Percentiles rank a stretch among this genome's conserved stretches.
Conservation (phyloP, 805 yeast species). For the Metschnikowia amazonensis region DNA sequence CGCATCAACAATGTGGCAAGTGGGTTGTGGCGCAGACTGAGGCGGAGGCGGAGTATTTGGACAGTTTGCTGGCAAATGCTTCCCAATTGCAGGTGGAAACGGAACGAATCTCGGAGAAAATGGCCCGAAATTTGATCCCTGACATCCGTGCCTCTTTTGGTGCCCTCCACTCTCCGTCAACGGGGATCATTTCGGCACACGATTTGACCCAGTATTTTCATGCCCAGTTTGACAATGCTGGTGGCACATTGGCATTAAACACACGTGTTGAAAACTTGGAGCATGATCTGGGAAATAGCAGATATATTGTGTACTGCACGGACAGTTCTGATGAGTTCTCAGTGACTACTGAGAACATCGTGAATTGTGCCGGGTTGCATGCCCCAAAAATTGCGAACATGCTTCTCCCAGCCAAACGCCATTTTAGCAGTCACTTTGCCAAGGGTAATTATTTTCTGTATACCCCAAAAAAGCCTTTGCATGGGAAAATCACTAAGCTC, state of each 20-base stretch:
- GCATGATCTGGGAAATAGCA: conserved; percentile 19
- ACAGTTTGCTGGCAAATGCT: conserved; percentile 49
- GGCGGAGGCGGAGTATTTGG: conserved; percentile 55
- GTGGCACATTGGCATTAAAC: conserved; percentile 62
- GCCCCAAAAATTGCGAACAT: conserved; percentile 71
- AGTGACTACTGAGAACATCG: conserved; percentile 52
- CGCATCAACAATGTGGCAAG: conserved; percentile 66
- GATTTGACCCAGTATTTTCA: conserved; percentile 60
- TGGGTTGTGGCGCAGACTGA: conserved; percentile 85
- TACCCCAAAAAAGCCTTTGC: conserved; percentile 42
- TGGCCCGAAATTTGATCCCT: conserved; percentile 57
- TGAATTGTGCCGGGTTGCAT: conserved; percentile 77
- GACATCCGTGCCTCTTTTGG: conserved; percentile 60
- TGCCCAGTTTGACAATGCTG: conserved; percentile 50
- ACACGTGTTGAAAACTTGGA: conserved; percentile 50
- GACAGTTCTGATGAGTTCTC: conserved; percentile 32
- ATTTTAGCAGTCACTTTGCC: conserved; percentile 61
- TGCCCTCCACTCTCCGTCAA: conserved; percentile 67
- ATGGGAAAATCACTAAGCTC: conserved; percentile 26
- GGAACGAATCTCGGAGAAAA: conserved; percentile 44
- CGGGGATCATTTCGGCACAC: conserved; percentile 85
- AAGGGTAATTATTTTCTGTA: conserved; percentile 80
- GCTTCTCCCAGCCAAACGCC: conserved; percentile 60
- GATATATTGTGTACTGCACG: conserved; percentile 24
- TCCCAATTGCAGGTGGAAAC: conserved; percentile 52